Evolutionary conservation across 306 rosid species (phyloP), one percentile per base, ranked within the genome.

Genomic region (Cicer yamashitae): DNA sequence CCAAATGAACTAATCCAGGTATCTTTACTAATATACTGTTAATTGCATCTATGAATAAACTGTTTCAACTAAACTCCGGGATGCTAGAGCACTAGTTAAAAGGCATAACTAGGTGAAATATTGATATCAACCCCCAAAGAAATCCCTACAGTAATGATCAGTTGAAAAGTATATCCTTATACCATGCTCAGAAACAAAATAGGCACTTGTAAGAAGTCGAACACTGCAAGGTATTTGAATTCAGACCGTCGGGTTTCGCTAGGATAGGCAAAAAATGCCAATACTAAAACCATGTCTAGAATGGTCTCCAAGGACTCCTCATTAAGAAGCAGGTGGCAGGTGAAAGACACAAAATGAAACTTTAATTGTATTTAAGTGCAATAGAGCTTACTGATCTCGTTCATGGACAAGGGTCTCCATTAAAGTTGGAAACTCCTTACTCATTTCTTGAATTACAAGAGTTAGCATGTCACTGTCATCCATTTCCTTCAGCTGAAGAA

Each of bases 331-430:
- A 58, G 9, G 38, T 10, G 48, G 57, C 72, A 59, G 7, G 52
- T 30, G 61, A 63, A 52, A 70, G 69, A 60, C 30, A 43, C 46
- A 57, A 50, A 73, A 78, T 66, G 69, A 76, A 77, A 44, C 10
- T 62, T 50, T 66, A 56, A 53, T 67, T 68, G 59, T 74, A 57
- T 34, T 7, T 37, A 47, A 61, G 67, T 46, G 81, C 59, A 80
- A 71, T 44, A 80, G 40, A 75, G 81, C 92, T 82, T 75, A 92
- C 99, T 80, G 91, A 84, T 94, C 99, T 70, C 99, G 92, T 84
- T 94, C 99, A 41, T 85, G 92, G 81, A 92, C 90, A 68, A 94
- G 96, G 9, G 99, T 94, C 82, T 94, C 96, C 97, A 91, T 94
- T 45, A 94, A 83, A 78, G 97, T 90, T 47, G 99, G 99, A 75